Conservation (phyloP, 2,329 filamentous ascomycete species). For the Rasamsonia emersonii region DNA sequence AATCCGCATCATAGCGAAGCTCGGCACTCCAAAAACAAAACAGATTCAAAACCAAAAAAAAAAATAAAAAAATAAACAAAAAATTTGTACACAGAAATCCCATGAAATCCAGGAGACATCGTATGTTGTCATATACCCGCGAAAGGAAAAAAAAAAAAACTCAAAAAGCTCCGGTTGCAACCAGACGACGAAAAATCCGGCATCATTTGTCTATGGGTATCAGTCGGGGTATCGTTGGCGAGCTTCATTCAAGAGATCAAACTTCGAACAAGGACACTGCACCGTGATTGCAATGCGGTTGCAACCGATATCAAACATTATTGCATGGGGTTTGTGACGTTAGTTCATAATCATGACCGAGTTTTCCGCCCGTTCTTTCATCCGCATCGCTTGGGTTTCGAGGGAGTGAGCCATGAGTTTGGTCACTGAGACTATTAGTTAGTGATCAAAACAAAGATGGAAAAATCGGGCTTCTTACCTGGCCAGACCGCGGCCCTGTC, state of each 20-base stretch:
- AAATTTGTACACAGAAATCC: no score
- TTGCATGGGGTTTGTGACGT: slow-evolving; percentile 10
- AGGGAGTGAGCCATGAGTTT: slow-evolving; percentile 60
- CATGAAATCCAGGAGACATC: no score
- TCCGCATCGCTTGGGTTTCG: slow-evolving; percentile 54
- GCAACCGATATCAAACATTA: slow-evolving; percentile 3
- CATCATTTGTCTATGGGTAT: slow-evolving; percentile 6
- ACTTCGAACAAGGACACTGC: no score
- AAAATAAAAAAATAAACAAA: not conserved
- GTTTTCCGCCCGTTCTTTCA: slow-evolving; percentile 49
- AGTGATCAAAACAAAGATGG: slow-evolving; percentile 12
- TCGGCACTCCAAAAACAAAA: no score
- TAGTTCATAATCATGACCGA: slow-evolving; percentile 23
- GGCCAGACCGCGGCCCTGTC: slow-evolving; percentile 90
- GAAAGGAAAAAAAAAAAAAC: no score
- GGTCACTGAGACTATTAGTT: slow-evolving; percentile 43
- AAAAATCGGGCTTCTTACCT: slow-evolving; percentile 47
- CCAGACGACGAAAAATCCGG: not conserved
- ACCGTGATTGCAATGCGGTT: no score
- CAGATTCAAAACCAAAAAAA: not conserved
- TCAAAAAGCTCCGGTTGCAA: slow-evolving; percentile 1
- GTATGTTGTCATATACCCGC: no score
- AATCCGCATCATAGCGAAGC: not conserved
- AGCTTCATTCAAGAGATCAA: no score
- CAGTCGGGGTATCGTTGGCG: slow-evolving; percentile 3